Evolutionary conservation across 164 flowering plant species (phyloP).

Genomic region (Saururus chinensis): DNA sequence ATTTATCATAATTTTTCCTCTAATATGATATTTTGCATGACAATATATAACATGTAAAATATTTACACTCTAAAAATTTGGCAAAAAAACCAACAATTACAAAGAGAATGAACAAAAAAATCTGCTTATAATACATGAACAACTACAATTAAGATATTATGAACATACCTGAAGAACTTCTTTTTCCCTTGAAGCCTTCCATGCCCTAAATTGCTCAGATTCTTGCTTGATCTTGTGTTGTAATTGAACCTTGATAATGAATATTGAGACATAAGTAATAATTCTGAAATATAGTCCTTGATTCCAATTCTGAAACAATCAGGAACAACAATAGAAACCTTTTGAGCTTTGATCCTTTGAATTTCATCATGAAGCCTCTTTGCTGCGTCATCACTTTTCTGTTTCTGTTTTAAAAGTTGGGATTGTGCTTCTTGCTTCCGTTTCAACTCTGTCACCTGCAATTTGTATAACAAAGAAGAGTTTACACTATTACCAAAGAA

Average conservation of each 20-base stretch:
- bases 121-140: no score
- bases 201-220: slow-evolving; percentile 85
- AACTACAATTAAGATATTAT: no score
- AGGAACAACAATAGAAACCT: slow-evolving; percentile 31
- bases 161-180: slow-evolving; percentile 88
- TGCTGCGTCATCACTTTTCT: slow-evolving; percentile 96
- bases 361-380: slow-evolving; percentile 92
- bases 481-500: background rate
- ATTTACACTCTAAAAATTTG: no score
- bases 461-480: slow-evolving; percentile 1
- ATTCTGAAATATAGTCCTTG: background rate
- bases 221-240: slow-evolving; percentile 98
- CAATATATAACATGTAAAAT: no score
- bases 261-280: background rate
- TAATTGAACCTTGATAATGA: slow-evolving; percentile 61
- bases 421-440: slow-evolving; percentile 98
- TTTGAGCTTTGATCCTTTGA: slow-evolving; percentile 83
- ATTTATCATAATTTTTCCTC: no score
- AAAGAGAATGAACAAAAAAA: no score
- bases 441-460: slow-evolving; percentile 84
- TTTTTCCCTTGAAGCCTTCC: slow-evolving; percentile 94
- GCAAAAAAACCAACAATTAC: no score
- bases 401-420: slow-evolving; percentile 86
- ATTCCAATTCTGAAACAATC: background rate
- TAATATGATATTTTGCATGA: no score